phyloP scores from a whole-genome alignment of 2,329 filamentous ascomycete species.

The Pseudogymnoascus sp. region DNA sequence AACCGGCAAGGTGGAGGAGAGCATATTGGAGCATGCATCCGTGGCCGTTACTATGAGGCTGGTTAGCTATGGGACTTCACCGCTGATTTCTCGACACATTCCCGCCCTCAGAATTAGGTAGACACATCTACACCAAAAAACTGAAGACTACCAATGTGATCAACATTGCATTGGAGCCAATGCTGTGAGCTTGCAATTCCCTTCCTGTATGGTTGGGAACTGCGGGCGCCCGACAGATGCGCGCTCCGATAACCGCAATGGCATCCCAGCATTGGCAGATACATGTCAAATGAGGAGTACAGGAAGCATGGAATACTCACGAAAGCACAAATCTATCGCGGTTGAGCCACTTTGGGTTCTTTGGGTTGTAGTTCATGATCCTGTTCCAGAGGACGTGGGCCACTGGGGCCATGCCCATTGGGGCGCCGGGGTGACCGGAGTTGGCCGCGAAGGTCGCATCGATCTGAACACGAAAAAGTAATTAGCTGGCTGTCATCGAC shows the following conservation, averaged over 20 bases:
- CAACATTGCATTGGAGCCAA: background rate
- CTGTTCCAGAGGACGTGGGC: conserved; percentile 98
- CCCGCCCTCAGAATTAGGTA: background rate
- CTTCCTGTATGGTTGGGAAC: background rate
- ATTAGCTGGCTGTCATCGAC: background rate
- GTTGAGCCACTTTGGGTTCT: conserved; percentile 96
- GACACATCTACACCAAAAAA: background rate
- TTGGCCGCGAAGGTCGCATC: conserved; percentile 96
- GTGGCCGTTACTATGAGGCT: conserved; percentile 74
- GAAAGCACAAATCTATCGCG: conserved; percentile 98
- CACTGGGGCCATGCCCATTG: conserved; percentile 64
- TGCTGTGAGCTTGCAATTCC: conserved; percentile 4
- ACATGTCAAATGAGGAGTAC: background rate
- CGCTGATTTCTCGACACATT: background rate
- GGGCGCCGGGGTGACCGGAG: conserved; percentile 97
- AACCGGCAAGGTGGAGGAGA: conserved; percentile 94
- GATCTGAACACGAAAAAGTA: conserved; percentile 53
- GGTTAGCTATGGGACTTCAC: conserved; percentile 16
- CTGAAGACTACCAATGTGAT: background rate
- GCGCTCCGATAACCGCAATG: conserved; percentile 4
- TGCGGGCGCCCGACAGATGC: background rate
- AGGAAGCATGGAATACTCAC: conserved; percentile 52
- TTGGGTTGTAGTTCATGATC: conserved; percentile 99
- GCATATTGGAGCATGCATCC: conserved; percentile 99
- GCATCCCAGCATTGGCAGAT: background rate